phyloP scores from a whole-genome alignment of 108 stramenopile genomes.

The Pseudonitzschia delicatissima region DNA sequence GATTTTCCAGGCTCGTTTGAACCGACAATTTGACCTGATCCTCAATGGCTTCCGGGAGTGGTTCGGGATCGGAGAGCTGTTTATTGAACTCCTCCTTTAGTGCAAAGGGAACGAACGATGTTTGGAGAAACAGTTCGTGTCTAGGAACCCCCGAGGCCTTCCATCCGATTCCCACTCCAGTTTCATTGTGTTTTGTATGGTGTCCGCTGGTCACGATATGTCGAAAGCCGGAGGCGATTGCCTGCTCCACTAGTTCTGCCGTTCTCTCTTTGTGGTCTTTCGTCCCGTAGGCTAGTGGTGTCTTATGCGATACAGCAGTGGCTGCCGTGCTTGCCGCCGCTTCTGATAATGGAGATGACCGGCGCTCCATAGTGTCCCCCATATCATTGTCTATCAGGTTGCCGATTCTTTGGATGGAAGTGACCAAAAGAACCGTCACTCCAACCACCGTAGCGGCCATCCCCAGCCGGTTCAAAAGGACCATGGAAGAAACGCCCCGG shows the following conservation, averaged over 20 bases:
- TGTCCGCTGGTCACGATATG: constrained; percentile 44
- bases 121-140: constrained; percentile 40
- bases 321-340: too few species aligned
- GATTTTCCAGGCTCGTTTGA: constrained; percentile 27
- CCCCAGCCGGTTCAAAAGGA: too few species aligned
- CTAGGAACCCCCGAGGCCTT: constrained; percentile 25
- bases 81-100: not conserved
- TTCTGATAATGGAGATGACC: too few species aligned
- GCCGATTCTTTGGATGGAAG: too few species aligned
- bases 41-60: constrained; percentile 15
- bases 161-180: constrained; percentile 41
- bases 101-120: constrained; percentile 33
- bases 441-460: too few species aligned
- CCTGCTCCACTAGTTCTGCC: constrained; percentile 22
- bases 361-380: too few species aligned
- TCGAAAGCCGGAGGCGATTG: constrained; percentile 35
- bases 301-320: not conserved
- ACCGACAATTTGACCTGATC: constrained; percentile 41
- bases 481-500: too few species aligned
- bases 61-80: not conserved
- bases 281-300: constrained; percentile 9
- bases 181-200: constrained; percentile 40
- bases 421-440: too few species aligned
- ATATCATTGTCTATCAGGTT: too few species aligned
- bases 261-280: constrained; percentile 23